A percentile compares a stretch with the other conserved stretches of the same genome.
Evolutionary conservation across 495 filamentous ascomycete species (phyloP).

Genomic region (Rhizodiscina lignyota): DNA sequence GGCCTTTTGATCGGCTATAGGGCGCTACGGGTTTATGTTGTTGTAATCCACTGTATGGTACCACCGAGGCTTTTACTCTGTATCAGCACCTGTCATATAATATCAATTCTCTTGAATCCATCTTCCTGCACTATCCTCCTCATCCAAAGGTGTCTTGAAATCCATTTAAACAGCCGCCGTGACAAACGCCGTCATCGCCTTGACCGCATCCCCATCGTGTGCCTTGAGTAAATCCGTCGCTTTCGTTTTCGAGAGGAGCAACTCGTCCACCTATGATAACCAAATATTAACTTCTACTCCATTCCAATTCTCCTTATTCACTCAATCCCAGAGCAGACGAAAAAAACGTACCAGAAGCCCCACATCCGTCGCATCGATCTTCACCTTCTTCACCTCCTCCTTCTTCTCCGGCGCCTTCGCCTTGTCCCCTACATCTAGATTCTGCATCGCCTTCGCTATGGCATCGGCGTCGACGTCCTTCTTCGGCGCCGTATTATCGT

Average conservation of each 20-base stretch:
- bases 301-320: neutral
- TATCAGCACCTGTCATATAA: neutral
- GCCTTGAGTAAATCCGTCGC: conserved; percentile 68
- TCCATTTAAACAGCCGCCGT: conserved; percentile 21
- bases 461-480: conserved; percentile 62
- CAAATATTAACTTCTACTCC: conserved; percentile 5
- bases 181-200: conserved; percentile 52
- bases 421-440: conserved; percentile 20
- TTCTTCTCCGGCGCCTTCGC: conserved; percentile 20
- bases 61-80: neutral
- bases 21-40: too few relatives aligned
- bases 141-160: neutral
- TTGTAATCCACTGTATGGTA: too few relatives aligned
- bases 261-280: conserved; percentile 48
- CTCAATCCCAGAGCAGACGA: neutral
- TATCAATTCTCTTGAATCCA: neutral
- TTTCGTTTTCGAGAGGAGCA: conserved; percentile 63
- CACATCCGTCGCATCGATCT: conserved; percentile 51
- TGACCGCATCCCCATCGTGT: conserved; percentile 60
- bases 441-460: conserved; percentile 66
- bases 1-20: too few relatives aligned
- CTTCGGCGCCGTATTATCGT: conserved; percentile 34
- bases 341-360: conserved; percentile 37
- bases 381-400: conserved; percentile 35
- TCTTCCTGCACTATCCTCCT: neutral